phyloP scores from a whole-genome alignment of 306 rosid genomes.

The Pyrus communis region DNA sequence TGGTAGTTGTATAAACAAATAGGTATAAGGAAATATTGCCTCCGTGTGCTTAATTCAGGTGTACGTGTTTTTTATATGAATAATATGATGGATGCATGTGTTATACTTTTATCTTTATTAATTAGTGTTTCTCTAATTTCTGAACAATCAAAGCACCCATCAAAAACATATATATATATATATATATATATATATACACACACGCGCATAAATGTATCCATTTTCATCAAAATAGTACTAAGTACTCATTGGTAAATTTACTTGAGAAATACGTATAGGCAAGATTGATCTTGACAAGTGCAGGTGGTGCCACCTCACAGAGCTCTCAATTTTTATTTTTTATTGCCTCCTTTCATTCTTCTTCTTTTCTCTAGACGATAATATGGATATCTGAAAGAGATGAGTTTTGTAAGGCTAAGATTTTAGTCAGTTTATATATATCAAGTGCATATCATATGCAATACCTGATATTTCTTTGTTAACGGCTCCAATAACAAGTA shows the following conservation, averaged over 20 bases:
- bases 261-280: not conserved
- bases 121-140: not conserved
- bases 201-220: not conserved
- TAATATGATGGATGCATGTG: not conserved
- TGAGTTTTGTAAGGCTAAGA: slow-evolving; percentile 25
- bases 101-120: not conserved
- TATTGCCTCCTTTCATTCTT: not conserved
- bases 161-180: not conserved
- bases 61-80: not conserved
- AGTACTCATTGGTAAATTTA: not conserved
- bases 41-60: not conserved
- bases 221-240: not conserved
- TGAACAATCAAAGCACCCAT: not conserved
- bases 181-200: not conserved
- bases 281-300: not conserved
- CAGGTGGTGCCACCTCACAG: no score
- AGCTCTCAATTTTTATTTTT: no score
- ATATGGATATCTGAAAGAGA: not conserved
- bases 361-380: not conserved
- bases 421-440: not conserved
- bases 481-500: not conserved
- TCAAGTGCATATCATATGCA: not conserved
- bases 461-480: not conserved
- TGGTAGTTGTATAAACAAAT: not conserved
- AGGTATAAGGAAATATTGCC: not conserved